Conservation (phyloP, 73 alveolate species). For the Stentor roeselii region DNA sequence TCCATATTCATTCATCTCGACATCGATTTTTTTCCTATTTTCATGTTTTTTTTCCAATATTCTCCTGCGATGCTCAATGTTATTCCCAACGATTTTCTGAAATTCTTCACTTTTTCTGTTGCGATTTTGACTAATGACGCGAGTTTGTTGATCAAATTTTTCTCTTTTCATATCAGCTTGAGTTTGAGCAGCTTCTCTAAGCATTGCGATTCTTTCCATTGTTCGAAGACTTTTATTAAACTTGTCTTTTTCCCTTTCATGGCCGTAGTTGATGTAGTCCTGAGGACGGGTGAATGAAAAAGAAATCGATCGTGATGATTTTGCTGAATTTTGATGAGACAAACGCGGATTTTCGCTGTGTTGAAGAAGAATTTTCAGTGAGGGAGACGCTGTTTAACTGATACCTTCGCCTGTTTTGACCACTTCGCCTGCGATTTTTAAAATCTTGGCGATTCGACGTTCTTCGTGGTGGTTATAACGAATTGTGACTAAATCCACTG, state of each 20-base stretch:
- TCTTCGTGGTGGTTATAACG: not conserved
- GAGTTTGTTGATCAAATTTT: not conserved
- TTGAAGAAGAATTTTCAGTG: no score
- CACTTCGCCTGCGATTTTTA: not conserved
- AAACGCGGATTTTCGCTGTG: not conserved
- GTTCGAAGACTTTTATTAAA: not conserved
- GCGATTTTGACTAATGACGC: constrained; percentile 33
- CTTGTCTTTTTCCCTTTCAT: constrained; percentile 13
- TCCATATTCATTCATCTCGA: constrained; percentile 36
- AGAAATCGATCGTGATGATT: not conserved
- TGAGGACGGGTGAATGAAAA: not conserved
- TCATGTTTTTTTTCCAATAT: constrained; percentile 31
- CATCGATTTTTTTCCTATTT: constrained; percentile 38
- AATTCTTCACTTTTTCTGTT: constrained; percentile 26
- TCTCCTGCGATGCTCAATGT: constrained; percentile 32
- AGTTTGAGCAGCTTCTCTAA: not conserved
- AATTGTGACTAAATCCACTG: not conserved
- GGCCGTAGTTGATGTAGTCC: not conserved
- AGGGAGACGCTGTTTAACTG: not conserved
- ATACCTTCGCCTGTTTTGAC: not conserved
- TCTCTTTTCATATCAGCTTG: not conserved
- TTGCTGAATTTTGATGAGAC: not conserved
- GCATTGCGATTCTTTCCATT: not conserved
- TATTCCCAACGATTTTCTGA: constrained; percentile 48
- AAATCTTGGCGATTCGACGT: not conserved